These are phyloP conservation scores for Exsudoporus frostii DNA, from an alignment of 768 basidiomycete species.

Conservation along the genomic window DNA sequence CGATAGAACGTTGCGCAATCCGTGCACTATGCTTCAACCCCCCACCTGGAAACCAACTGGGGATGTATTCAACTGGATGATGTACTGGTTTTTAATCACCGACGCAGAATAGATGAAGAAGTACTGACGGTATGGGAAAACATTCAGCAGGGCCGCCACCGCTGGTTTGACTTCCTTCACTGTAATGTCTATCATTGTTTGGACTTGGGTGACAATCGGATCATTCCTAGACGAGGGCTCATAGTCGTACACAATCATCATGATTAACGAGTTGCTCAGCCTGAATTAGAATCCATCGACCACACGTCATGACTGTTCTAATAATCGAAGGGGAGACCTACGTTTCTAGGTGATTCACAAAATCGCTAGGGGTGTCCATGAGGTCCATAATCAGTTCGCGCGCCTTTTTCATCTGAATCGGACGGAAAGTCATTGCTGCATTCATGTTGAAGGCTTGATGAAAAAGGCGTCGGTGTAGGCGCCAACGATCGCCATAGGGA, in stretches of 20 bases:
- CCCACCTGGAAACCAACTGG: slow-evolving; percentile 12
- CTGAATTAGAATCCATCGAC: neutral
- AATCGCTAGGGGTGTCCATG: slow-evolving; percentile 19
- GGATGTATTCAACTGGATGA: slow-evolving; percentile 2
- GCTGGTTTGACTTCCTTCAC: slow-evolving; percentile 6
- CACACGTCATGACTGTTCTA: neutral
- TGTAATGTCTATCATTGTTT: slow-evolving; percentile 7
- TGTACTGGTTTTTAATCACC: neutral
- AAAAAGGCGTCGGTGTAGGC: slow-evolving; percentile 25
- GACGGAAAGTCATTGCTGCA: slow-evolving; percentile 23
- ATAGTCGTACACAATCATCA: slow-evolving; percentile 13
- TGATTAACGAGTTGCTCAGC: slow-evolving; percentile 9
- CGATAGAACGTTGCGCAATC: neutral
- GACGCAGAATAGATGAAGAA: neutral
- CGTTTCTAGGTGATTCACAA: slow-evolving; percentile 16
- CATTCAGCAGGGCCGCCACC: slow-evolving; percentile 5
- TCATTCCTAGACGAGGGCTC: slow-evolving; percentile 1
- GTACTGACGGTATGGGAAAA: slow-evolving; percentile 5
- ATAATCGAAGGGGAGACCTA: neutral
- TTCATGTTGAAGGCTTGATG: slow-evolving; percentile 33
- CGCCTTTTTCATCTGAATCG: slow-evolving; percentile 29
- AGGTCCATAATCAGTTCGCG: slow-evolving; percentile 28
- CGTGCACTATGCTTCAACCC: slow-evolving; percentile 2
- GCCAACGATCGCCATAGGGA: slow-evolving; percentile 23
- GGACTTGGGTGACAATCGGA: slow-evolving; percentile 6